Percentiles rank a stretch among this genome's conserved stretches.
These are phyloP conservation scores for Apophysomyces trapeziformis DNA, from an alignment of 371 early-diverging fungal genomes.

Conservation along the genomic window DNA sequence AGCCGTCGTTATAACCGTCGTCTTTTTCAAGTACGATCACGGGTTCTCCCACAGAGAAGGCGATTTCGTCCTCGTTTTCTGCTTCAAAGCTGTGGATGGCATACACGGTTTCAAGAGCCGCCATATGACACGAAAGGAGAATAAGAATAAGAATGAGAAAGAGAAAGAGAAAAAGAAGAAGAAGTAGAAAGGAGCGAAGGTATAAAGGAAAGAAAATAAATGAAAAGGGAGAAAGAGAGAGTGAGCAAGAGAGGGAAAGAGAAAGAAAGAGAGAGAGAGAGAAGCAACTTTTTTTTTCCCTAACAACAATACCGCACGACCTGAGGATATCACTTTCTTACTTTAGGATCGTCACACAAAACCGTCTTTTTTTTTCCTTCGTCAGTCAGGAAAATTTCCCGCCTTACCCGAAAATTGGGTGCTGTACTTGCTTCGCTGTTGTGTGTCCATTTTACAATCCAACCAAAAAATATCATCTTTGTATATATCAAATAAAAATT, in stretches of 20 bases:
- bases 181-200: not conserved
- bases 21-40: slow-evolving; percentile 75
- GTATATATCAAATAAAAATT: too few relatives aligned
- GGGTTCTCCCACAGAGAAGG: slow-evolving; percentile 69
- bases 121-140: slow-evolving; percentile 9
- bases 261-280: not conserved
- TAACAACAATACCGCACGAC: slow-evolving; percentile 10
- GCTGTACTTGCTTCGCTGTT: not conserved
- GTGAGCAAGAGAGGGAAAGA: not conserved
- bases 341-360: slow-evolving; percentile 7
- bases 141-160: slow-evolving; percentile 1
- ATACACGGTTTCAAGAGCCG: slow-evolving; percentile 54
- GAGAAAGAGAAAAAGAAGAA: not conserved
- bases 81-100: slow-evolving; percentile 65
- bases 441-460: not conserved
- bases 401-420: not conserved
- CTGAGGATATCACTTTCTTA: not conserved
- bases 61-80: slow-evolving; percentile 78
- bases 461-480: not conserved
- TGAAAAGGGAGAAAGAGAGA: not conserved
- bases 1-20: slow-evolving; percentile 78
- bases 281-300: not conserved
- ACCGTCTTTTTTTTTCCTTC: not conserved
- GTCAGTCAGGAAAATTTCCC: not conserved
- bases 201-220: not conserved